Percentiles rank a stretch among this genome's conserved stretches.
These are phyloP conservation scores for Trichosporon asahii DNA, from an alignment of 1,284 basidiomycete species.

Conservation along the genomic window DNA sequence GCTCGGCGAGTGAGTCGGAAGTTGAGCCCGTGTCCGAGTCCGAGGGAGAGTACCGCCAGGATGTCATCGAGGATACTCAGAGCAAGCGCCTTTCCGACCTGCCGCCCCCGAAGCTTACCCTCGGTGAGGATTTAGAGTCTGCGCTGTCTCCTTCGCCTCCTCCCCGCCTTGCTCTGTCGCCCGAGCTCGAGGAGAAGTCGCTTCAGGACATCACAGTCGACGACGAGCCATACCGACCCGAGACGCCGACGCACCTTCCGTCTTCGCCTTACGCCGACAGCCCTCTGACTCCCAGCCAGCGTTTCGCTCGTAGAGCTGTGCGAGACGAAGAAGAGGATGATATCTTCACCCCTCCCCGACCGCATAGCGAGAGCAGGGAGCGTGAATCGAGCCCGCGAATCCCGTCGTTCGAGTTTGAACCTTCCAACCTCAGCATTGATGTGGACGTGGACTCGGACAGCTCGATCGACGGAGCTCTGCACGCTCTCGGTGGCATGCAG, in stretches of 20 bases:
- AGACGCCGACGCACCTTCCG: not conserved
- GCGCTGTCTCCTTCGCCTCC: not conserved
- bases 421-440: conserved; percentile 18
- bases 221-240: conserved; percentile 5
- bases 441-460: conserved; percentile 4
- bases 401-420: conserved; percentile 46
- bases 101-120: conserved; percentile 9
- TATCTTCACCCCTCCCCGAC: conserved; percentile 43
- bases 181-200: conserved; percentile 16
- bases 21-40: not conserved
- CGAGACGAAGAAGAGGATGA: conserved; percentile 25
- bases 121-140: not conserved
- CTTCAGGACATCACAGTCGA: not conserved
- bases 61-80: not conserved
- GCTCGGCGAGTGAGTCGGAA: not conserved
- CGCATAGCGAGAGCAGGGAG: not conserved
- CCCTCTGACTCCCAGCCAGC: conserved; percentile 4
- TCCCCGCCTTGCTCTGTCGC: conserved; percentile 9
- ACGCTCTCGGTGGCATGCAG: conserved; percentile 4
- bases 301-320: conserved; percentile 9
- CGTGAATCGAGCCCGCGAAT: conserved; percentile 41
- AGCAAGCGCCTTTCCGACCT: conserved; percentile 12
- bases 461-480: not conserved
- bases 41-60: not conserved
- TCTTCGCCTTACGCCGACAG: not conserved